Evolutionary conservation across 2,329 filamentous ascomycete genomes (phyloP).

Genomic region (Neopestalotiopsis clavispora): DNA sequence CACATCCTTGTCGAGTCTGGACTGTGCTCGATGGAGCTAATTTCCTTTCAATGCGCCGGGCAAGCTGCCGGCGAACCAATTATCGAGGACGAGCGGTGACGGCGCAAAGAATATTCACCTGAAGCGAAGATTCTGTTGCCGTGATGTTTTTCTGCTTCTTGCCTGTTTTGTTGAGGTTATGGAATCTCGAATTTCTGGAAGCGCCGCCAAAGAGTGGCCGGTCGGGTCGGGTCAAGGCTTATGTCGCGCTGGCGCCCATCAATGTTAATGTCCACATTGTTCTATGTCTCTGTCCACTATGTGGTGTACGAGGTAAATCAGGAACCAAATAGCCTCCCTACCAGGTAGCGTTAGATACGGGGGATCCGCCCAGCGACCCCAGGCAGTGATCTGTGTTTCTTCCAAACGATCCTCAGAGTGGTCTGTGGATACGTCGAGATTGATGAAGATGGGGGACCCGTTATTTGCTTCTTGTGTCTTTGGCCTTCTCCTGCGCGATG

Average conservation of each 20-base stretch:
- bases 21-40: not conserved
- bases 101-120: slow-evolving; percentile 12
- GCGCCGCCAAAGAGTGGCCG: not conserved
- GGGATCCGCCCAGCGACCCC: slow-evolving; percentile 4
- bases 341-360: no score
- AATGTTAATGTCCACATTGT: not conserved
- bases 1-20: not conserved
- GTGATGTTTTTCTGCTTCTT: not conserved
- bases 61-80: slow-evolving; percentile 7
- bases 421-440: slow-evolving; percentile 11
- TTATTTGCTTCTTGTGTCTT: not conserved
- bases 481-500: not conserved
- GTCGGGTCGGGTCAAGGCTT: not conserved
- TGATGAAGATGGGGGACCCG: slow-evolving; percentile 3
- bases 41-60: slow-evolving; percentile 12
- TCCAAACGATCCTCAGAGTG: slow-evolving; percentile 11
- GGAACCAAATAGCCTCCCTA: not conserved
- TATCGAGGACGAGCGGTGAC: slow-evolving; percentile 7
- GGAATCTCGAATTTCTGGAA: not conserved
- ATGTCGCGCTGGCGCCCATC: not conserved
- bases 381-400: slow-evolving; percentile 5
- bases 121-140: not conserved
- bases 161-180: not conserved
- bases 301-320: slow-evolving; percentile 15
- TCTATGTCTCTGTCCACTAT: not conserved